Evolutionary conservation across 441 rosid species (phyloP).

Genomic region (Theobroma grandiflorum): DNA sequence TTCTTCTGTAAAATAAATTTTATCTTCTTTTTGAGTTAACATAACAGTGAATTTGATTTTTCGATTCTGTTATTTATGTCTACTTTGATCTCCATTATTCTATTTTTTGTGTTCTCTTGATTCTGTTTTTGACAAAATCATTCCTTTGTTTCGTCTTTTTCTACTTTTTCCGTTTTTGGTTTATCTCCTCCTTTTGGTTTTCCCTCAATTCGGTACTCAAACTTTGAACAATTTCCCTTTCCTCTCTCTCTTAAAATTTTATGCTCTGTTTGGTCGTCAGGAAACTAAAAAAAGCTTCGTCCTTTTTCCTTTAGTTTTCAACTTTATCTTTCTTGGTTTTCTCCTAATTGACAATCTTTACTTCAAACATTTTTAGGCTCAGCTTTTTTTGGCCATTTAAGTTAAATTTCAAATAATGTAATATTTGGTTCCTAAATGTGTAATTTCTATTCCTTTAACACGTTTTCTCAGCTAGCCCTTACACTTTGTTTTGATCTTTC

Average conservation of each 20-base stretch:
- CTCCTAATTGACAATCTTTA: slow-evolving; percentile 15
- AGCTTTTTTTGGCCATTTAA: slow-evolving; percentile 10
- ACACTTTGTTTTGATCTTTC: slow-evolving; percentile 24
- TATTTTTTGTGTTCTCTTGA: slow-evolving; percentile 33
- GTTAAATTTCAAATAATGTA: not conserved
- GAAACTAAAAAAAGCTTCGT: slow-evolving; percentile 11
- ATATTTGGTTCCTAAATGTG: not conserved
- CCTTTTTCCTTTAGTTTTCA: not conserved
- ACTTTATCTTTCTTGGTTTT: slow-evolving; percentile 14
- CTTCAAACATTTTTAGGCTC: slow-evolving; percentile 2
- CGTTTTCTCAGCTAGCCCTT: slow-evolving; percentile 21
- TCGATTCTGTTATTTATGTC: slow-evolving; percentile 17
- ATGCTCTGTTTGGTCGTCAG: slow-evolving; percentile 17
- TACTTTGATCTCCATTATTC: slow-evolving; percentile 29
- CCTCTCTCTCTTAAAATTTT: slow-evolving; percentile 8
- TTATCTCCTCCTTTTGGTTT: slow-evolving; percentile 41
- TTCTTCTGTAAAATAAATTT: too few relatives aligned
- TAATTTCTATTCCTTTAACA: slow-evolving; percentile 18
- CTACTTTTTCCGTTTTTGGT: slow-evolving; percentile 50
- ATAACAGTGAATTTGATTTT: slow-evolving; percentile 12
- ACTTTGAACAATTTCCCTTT: slow-evolving; percentile 31
- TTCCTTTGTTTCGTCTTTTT: slow-evolving; percentile 55
- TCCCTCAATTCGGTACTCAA: slow-evolving; percentile 51
- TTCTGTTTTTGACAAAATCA: slow-evolving; percentile 49
- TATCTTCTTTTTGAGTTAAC: not conserved